Evolutionary conservation across 495 filamentous ascomycete genomes (phyloP), one percentile per base, ranked within the genome.

Genomic region (Hypoxylon rickii): DNA sequence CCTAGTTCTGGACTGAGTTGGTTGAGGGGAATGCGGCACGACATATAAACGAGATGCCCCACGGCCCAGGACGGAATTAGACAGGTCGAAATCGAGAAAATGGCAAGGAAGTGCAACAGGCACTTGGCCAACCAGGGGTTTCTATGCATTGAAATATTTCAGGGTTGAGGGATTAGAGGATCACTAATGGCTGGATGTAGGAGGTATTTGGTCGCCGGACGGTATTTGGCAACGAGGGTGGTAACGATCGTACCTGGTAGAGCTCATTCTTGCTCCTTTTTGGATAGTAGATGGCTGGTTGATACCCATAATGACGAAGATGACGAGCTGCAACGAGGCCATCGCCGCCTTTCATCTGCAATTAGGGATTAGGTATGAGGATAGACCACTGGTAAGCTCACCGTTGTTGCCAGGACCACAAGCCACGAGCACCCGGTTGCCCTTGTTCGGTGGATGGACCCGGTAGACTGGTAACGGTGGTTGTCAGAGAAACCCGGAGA

Each of bases 341-440:
- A 68, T 98, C 94, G 18, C 94, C 94, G 58, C 94, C 92, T 83
- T 62, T 32, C 10, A 29, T 29, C 17, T 32, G 31, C 17, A 17
- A 65, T 73, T 38, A 75, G 69, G 52, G 47, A 56, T 58, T 45
- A 43, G 47, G 26, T 50, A 44, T 61, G 32, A 40, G 58, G 20
- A 34, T 40, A 3, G 5, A 61, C 59, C 20, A 54, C 13, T 42
- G 3, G 13, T 5, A 29, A 1, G 66, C 76, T 58, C 73, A 93
- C 92, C 92, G 63, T 97, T 97, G 68, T 97, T 97, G 33, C 92
- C 92, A 37, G 94, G 94, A 20, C 94, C 94, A 60, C 92, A 96
- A 48, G 92, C 89, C 2, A 98, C 84, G 26, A 98, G 82, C 36
- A 98, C 74, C 40, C 86, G 81, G 45, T 79, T 84, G 2, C 92